phyloP scores from a whole-genome alignment of 2,329 filamentous ascomycete species.

The Xylaria sp. region DNA sequence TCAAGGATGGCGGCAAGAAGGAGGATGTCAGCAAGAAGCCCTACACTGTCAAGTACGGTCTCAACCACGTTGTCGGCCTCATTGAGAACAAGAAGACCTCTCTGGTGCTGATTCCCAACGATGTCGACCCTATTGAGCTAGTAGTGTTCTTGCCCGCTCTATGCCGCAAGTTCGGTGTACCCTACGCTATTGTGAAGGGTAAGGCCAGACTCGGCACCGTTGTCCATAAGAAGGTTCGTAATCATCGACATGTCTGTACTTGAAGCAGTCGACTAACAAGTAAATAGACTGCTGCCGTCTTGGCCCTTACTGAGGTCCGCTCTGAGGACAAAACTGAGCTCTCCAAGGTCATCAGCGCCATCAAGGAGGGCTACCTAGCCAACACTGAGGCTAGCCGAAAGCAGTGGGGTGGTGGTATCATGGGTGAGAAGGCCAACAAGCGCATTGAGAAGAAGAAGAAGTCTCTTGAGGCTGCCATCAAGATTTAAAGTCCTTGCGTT shows the following conservation, averaged over 20 bases:
- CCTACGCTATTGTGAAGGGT: constrained; percentile 99
- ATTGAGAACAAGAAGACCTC: constrained; percentile 99
- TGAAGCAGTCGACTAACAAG: constrained; percentile 46
- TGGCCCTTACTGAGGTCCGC: constrained; percentile 96
- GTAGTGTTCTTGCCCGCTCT: constrained; percentile 99
- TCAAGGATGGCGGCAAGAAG: constrained; percentile 99
- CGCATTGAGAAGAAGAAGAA: constrained; percentile 87
- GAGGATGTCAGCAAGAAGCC: constrained; percentile 99
- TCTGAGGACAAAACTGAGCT: constrained; percentile 98
- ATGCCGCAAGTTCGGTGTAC: constrained; percentile 99
- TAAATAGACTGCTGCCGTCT: constrained; percentile 90
- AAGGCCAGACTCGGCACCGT: constrained; percentile 99
- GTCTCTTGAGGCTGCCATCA: constrained; percentile 93
- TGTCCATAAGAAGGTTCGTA: constrained; percentile 95
- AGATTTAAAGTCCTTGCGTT: constrained; percentile 75
- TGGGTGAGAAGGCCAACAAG: constrained; percentile 92
- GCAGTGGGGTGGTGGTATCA: constrained; percentile 99
- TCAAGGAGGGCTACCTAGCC: constrained; percentile 98
- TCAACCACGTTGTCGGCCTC: constrained; percentile 98
- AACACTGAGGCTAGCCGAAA: constrained; percentile 92
- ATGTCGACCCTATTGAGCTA: constrained; percentile 99
- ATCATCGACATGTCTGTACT: background rate
- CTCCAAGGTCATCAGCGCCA: constrained; percentile 91
- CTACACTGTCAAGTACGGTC: constrained; percentile 98
- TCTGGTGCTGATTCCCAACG: constrained; percentile 98